Base-by-base conservation (phyloP, 371 early-diverging fungal species). In the Mucor circinelloides region DNA sequence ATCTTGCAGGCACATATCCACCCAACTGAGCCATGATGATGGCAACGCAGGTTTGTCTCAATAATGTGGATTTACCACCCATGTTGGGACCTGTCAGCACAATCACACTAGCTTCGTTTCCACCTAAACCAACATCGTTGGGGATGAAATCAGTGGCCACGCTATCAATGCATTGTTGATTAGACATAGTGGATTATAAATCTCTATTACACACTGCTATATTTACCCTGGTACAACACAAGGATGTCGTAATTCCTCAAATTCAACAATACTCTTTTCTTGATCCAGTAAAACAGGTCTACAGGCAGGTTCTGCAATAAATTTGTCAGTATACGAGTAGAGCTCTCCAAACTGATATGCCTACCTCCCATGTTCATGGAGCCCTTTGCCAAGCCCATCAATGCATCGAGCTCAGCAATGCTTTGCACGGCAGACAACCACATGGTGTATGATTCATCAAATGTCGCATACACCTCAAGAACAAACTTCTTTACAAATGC, bases 11-110 rank as follows among this genome's bases (percentile, higher is more conserved):
- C 1, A 99, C 97, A 73, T 94, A 95, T 72, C 98, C 95, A 5
- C 99, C 99, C 6, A 99, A 81, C 71, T 99, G 99, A 0, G 99
- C 98, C 90, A 99, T 88, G 48, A 99, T 96, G 32, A 99, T 94
- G 1, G 96, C 97, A 21, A 99, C 86, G 75, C 99, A 99, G 0
- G 98, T 91, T 85, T 97, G 97, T 59, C 99, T 90, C 52, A 99
- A 79, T 21, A 99, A 79, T 0, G 99, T 99, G 1, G 97, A 96
- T 84, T 99, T 99, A 66, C 95, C 95, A 71, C 95, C 94, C 93
- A 94, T 94, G 68, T 95, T 99, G 38, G 99, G 99, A 17, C 99
- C 99, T 2, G 99, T 99, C 54, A 99, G 75, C 4, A 99, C 85
- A n/a, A 98, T 88, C 70, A 99, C 86, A 63, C 85, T 92, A 31